These are phyloP conservation scores for Hagleromyces aurorensis DNA, from an alignment of 805 yeast genomes.

Conservation along the genomic window DNA sequence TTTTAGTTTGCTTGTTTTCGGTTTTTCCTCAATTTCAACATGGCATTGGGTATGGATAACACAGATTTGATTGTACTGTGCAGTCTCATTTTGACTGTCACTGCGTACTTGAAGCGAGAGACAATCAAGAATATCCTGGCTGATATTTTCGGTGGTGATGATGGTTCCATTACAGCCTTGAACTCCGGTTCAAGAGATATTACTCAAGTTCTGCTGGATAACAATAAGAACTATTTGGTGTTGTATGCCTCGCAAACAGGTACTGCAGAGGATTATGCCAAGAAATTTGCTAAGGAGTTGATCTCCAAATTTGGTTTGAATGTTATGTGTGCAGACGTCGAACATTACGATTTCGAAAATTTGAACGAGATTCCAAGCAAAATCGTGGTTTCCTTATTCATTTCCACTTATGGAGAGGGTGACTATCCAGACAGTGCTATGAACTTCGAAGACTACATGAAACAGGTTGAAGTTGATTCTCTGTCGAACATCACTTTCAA, in stretches of 20 bases:
- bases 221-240: slow-evolving; percentile 68
- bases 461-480: slow-evolving; percentile 43
- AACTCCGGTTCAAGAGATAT: slow-evolving; percentile 47
- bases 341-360: slow-evolving; percentile 78
- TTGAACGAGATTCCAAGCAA: slow-evolving; percentile 55
- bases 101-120: slow-evolving; percentile 63
- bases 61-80: slow-evolving; percentile 63
- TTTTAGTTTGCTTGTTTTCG: too few relatives aligned
- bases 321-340: slow-evolving; percentile 80
- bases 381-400: slow-evolving; percentile 60
- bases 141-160: slow-evolving; percentile 33
- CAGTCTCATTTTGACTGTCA: slow-evolving; percentile 56
- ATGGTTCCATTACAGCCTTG: slow-evolving; percentile 30
- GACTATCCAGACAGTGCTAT: slow-evolving; percentile 96
- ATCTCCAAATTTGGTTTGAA: slow-evolving; percentile 71
- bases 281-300: slow-evolving; percentile 83
- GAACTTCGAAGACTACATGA: slow-evolving; percentile 63
- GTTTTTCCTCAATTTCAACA: too few relatives aligned
- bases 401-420: slow-evolving; percentile 97
- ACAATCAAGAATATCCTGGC: slow-evolving; percentile 31
- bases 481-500: slow-evolving; percentile 54
- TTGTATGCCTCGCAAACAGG: slow-evolving; percentile 97
- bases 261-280: slow-evolving; percentile 95
- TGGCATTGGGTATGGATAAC: slow-evolving; percentile 53
- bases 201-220: slow-evolving; percentile 46